Conservation (phyloP, 306 rosid species). For the Sicyos edulis region DNA sequence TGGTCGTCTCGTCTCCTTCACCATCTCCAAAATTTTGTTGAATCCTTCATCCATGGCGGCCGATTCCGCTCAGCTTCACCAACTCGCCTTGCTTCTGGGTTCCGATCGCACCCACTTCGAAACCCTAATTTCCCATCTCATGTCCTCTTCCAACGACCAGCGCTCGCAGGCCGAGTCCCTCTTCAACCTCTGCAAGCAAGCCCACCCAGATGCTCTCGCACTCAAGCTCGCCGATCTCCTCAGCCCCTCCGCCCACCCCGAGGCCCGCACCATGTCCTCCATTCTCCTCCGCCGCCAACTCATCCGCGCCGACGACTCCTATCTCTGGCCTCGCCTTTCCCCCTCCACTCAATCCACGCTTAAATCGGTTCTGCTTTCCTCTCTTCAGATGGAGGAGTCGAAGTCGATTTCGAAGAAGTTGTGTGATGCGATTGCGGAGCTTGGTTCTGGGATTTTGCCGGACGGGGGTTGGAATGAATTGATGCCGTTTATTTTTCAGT, state of each 20-base stretch:
- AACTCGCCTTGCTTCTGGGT: constrained; percentile 74
- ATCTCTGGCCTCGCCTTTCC: constrained; percentile 78
- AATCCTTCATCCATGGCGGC: constrained; percentile 46
- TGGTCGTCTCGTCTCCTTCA: too few species aligned
- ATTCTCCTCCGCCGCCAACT: constrained; percentile 91
- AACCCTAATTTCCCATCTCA: constrained; percentile 83
- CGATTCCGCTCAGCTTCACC: constrained; percentile 76
- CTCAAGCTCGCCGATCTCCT: constrained; percentile 81
- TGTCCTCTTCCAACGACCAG: constrained; percentile 82
- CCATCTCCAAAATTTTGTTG: too few species aligned
- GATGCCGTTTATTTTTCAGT: constrained; percentile 83
- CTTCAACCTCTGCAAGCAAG: constrained; percentile 92
- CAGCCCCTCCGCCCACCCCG: constrained; percentile 56
- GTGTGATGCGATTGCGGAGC: constrained; percentile 85
- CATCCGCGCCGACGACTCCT: constrained; percentile 70
- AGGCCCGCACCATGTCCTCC: constrained; percentile 95
- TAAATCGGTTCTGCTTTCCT: constrained; percentile 62
- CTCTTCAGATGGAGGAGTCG: constrained; percentile 57
- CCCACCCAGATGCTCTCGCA: constrained; percentile 69
- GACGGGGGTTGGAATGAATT: constrained; percentile 89
- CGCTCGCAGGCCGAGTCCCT: constrained; percentile 81
- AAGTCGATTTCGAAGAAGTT: constrained; percentile 81
- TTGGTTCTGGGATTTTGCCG: constrained; percentile 79
- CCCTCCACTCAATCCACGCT: constrained; percentile 57
- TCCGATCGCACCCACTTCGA: constrained; percentile 71